Percentiles rank a stretch among this genome's conserved stretches.
Conservation (phyloP, 2,329 filamentous ascomycete genomes). For the Phialocephala subalpina region DNA sequence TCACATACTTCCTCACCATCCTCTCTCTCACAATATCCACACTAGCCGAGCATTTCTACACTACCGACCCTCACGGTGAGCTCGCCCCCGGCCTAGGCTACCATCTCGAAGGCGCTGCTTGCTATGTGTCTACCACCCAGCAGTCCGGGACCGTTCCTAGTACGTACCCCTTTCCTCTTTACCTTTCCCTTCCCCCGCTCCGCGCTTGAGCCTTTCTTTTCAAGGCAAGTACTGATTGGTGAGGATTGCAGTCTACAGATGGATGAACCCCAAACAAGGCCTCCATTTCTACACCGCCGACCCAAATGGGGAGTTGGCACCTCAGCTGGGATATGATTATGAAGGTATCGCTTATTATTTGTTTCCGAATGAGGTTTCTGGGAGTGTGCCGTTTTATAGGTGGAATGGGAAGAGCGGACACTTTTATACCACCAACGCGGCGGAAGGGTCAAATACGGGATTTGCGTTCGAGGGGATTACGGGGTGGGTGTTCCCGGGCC, state of each 20-base stretch:
- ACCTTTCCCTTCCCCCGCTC: no score
- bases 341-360: not conserved
- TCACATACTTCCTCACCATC: no score
- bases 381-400: not conserved
- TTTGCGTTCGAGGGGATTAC: not conserved
- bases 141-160: not conserved
- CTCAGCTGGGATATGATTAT: not conserved
- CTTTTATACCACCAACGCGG: not conserved
- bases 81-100: not conserved
- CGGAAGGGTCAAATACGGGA: not conserved
- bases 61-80: not conserved
- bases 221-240: no score
- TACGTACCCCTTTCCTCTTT: no score
- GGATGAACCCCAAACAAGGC: not conserved
- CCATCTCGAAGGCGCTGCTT: not conserved
- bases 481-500: not conserved
- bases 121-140: not conserved
- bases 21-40: no score
- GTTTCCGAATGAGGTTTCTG: not conserved
- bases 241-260: not conserved
- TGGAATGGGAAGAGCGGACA: not conserved
- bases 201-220: no score
- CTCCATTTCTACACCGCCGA: not conserved
- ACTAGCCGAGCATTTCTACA: not conserved
- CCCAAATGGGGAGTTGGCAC: not conserved